Evolutionary conservation across 2,329 filamentous ascomycete species (phyloP).

Genomic region (Fusarium nelsonii): DNA sequence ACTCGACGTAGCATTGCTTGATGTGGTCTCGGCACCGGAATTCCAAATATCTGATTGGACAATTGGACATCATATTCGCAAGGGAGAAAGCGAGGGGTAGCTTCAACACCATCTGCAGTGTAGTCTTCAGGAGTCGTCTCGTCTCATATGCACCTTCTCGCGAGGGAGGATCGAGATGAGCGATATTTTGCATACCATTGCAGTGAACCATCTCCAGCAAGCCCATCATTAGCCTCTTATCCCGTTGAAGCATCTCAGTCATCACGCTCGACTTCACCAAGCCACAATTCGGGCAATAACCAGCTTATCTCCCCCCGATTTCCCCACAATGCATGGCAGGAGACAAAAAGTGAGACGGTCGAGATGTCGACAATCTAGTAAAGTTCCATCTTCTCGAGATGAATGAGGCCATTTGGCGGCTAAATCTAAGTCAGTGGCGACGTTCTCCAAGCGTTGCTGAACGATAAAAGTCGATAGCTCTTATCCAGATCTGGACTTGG

Average conservation of each 20-base stretch:
- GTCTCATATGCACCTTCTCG: slow-evolving; percentile 30
- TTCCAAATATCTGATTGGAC: slow-evolving; percentile 38
- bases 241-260: slow-evolving; percentile 18
- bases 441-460: not conserved
- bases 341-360: slow-evolving; percentile 16
- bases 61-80: slow-evolving; percentile 28
- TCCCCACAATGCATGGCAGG: slow-evolving; percentile 35
- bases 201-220: slow-evolving; percentile 9
- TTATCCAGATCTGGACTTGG: slow-evolving; percentile 16
- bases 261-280: slow-evolving; percentile 24
- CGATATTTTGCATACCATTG: slow-evolving; percentile 29
- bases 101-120: slow-evolving; percentile 26
- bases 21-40: slow-evolving; percentile 24
- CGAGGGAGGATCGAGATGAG: slow-evolving; percentile 38
- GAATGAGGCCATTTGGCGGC: slow-evolving; percentile 74
- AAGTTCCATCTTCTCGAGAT: slow-evolving; percentile 67
- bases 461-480: slow-evolving; percentile 2
- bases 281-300: slow-evolving; percentile 34
- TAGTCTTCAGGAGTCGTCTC: slow-evolving; percentile 25
- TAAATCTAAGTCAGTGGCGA: slow-evolving; percentile 51
- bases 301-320: slow-evolving; percentile 9
- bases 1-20: slow-evolving; percentile 35
- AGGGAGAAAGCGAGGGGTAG: slow-evolving; percentile 34
- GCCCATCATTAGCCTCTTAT: not conserved
- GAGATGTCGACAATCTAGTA: slow-evolving; percentile 46